phyloP scores from a whole-genome alignment of 2,329 filamentous ascomycete genomes.

The Diaporthe australafricana region DNA sequence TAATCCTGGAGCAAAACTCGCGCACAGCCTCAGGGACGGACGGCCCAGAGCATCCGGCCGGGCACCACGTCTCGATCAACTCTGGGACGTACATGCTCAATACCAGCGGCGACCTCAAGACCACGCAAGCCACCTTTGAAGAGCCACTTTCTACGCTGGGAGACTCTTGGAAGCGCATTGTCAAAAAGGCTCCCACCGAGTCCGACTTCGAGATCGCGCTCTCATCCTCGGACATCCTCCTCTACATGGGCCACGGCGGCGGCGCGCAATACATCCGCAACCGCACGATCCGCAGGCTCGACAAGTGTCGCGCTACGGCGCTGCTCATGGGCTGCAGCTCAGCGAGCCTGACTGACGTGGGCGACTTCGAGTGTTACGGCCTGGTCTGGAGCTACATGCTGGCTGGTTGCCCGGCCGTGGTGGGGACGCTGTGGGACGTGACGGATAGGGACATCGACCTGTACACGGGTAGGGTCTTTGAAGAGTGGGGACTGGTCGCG shows the following conservation, averaged over 20 bases:
- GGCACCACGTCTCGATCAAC: conserved; percentile 66
- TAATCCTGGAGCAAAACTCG: conserved; percentile 69
- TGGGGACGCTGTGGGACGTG: conserved; percentile 97
- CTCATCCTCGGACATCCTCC: conserved; percentile 74
- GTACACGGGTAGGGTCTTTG: conserved; percentile 82
- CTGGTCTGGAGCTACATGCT: conserved; percentile 93
- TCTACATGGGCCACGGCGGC: conserved; percentile 97
- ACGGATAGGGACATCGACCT: conserved; percentile 98
- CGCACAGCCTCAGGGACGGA: conserved; percentile 29
- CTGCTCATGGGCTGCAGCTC: conserved; percentile 97
- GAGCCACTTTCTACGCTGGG: conserved; percentile 72
- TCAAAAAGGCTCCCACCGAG: conserved; percentile 78
- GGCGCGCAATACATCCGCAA: conserved; percentile 94
- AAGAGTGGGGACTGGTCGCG: conserved; percentile 84
- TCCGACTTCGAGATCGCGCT: conserved; percentile 79
- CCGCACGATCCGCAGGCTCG: conserved; percentile 82
- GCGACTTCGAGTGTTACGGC: conserved; percentile 91
- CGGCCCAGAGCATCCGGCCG: conserved; percentile 49
- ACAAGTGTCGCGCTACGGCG: conserved; percentile 79
- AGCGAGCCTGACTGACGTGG: conserved; percentile 81
- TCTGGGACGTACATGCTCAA: conserved; percentile 87
- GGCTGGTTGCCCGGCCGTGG: conserved; percentile 85
- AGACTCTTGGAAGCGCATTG: conserved; percentile 76
- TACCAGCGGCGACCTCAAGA: conserved; percentile 83
- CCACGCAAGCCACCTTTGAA: conserved; percentile 82